Conservation (phyloP, 73 alveolate genomes). For the Effrenium voratum region DNA sequence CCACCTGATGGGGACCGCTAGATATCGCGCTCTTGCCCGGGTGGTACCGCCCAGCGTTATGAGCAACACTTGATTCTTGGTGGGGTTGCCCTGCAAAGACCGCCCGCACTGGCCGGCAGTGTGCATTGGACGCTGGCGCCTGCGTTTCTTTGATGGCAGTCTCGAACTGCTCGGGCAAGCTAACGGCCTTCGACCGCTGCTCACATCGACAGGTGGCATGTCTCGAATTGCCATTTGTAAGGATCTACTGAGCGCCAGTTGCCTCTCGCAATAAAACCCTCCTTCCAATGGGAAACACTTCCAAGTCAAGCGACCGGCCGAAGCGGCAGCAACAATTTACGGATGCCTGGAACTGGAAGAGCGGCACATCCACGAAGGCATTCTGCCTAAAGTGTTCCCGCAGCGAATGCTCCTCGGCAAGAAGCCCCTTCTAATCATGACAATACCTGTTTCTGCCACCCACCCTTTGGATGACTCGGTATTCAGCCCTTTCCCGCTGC, state of each 20-base stretch:
- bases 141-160: constrained; percentile 87
- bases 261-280: background rate
- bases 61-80: background rate
- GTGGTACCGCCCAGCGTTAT: too few species aligned
- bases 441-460: too few species aligned
- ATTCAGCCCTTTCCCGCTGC: background rate
- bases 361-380: constrained; percentile 86
- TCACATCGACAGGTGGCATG: background rate
- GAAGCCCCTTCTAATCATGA: too few species aligned
- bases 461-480: background rate
- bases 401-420: constrained; percentile 29
- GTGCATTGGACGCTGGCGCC: constrained; percentile 9
- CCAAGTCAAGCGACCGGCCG: background rate
- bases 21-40: too few species aligned
- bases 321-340: background rate
- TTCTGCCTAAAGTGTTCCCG: constrained; percentile 32
- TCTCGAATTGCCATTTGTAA: background rate
- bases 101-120: background rate
- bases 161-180: constrained; percentile 47
- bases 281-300: background rate
- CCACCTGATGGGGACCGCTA: constrained; percentile 50
- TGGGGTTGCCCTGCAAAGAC: background rate
- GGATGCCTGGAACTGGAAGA: constrained; percentile 52
- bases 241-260: background rate
- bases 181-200: constrained; percentile 3